These are phyloP conservation scores for Kitagawia praeruptora DNA, from an alignment of 129 eudicot genomes.

Conservation along the genomic window DNA sequence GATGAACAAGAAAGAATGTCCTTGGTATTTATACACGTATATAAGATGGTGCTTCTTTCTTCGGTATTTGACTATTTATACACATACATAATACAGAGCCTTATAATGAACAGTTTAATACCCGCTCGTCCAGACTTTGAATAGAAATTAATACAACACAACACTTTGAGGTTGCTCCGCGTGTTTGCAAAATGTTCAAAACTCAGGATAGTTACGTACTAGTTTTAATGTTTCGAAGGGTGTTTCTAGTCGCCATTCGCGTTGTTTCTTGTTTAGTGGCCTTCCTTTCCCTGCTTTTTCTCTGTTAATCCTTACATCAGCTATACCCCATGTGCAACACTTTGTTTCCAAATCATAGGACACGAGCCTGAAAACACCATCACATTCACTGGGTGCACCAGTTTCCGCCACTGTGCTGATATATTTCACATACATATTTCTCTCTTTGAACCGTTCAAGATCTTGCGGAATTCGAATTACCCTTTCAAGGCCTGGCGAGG, in stretches of 20 bases:
- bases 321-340: slow-evolving; percentile 81
- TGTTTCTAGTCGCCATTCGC: slow-evolving; percentile 67
- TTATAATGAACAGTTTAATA: not conserved
- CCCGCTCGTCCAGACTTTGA: not conserved
- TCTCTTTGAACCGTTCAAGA: slow-evolving; percentile 73
- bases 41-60: not conserved
- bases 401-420: slow-evolving; percentile 23
- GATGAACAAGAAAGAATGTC: not conserved
- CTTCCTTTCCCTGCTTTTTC: slow-evolving; percentile 96
- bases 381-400: slow-evolving; percentile 37
- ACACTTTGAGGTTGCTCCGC: not conserved
- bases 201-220: slow-evolving; percentile 54
- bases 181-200: slow-evolving; percentile 18
- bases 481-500: slow-evolving; percentile 94
- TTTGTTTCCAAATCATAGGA: slow-evolving; percentile 46
- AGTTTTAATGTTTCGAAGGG: slow-evolving; percentile 58
- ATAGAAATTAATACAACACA: not conserved
- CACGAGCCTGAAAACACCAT: slow-evolving; percentile 75
- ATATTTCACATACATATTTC: slow-evolving; percentile 70
- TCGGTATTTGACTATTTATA: not conserved
- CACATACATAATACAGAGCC: not conserved
- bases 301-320: slow-evolving; percentile 75
- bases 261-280: slow-evolving; percentile 77
- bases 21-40: not conserved
- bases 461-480: slow-evolving; percentile 71